Evolutionary conservation across 805 yeast genomes (phyloP).

Genomic region (Metschnikowia sp.): DNA sequence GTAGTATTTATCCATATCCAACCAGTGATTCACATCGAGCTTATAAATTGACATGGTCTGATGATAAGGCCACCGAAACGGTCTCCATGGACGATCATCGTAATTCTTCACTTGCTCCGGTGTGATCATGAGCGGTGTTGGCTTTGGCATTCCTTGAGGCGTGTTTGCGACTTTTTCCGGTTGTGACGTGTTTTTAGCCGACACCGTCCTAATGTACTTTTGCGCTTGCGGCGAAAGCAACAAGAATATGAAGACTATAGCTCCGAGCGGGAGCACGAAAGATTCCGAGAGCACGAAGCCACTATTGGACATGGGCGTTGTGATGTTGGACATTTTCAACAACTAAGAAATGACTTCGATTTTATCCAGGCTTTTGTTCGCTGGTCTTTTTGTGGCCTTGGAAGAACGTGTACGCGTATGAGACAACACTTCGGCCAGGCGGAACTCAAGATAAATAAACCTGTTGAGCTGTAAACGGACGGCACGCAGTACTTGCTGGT

Average conservation of each 20-base stretch:
- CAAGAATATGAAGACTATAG: slow-evolving; percentile 5
- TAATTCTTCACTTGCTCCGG: slow-evolving; percentile 64
- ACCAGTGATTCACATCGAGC: slow-evolving; percentile 72
- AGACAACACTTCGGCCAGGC: slow-evolving; percentile 4
- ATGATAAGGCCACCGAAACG: slow-evolving; percentile 77
- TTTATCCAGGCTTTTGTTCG: neutral
- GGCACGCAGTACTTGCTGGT: neutral
- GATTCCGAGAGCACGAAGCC: slow-evolving; percentile 1
- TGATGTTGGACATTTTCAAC: neutral
- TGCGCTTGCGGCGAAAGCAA: slow-evolving; percentile 8
- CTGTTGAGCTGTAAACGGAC: slow-evolving; percentile 4
- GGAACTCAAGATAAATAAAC: neutral
- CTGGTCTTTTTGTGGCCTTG: neutral
- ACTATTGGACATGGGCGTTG: neutral
- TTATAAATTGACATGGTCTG: slow-evolving; percentile 75
- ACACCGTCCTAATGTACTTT: neutral
- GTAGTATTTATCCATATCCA: slow-evolving; percentile 76
- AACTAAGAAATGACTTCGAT: neutral
- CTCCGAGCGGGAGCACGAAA: slow-evolving; percentile 9
- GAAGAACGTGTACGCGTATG: too few species aligned
- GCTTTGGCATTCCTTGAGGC: slow-evolving; percentile 32
- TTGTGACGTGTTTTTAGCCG: neutral
- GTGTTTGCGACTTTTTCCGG: neutral
- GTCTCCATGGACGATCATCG: slow-evolving; percentile 80
- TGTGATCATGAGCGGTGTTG: slow-evolving; percentile 59